Base-by-base conservation (phyloP, 768 basidiomycete genomes). In the Rhodotorula paludigena region DNA sequence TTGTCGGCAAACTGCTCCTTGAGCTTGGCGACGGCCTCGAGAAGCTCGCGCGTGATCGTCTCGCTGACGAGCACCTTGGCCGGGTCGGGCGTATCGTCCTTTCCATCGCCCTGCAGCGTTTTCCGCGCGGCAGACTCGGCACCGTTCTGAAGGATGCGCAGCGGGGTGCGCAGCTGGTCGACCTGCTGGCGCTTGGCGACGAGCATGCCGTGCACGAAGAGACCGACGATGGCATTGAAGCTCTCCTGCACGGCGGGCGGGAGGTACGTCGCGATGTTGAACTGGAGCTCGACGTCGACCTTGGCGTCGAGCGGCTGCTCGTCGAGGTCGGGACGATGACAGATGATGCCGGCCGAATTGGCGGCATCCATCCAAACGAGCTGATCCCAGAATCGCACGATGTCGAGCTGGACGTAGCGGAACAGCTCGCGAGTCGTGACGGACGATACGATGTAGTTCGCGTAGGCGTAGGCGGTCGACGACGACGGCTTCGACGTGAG, bases 361-460 rank as follows among this genome's bases (percentile, higher is more conserved):
- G 91, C 90, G 20, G 86, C 82, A 79, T 99, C 96, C 92, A 98
- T 92, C 83, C 90, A 94, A 35, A 97, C 81, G 15, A 98, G 80
- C 76, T 89, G 91, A 79, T 98, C 92, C 80, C 93, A 99, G 80
- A 88, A 96, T 9, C 87, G 84, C 35, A 89, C 86, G 28, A 92
- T 88, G 52, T 87, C 83, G 65, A 99, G 83, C 76, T 88, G 88
- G 36, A 98, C 82, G 68, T 96, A 91, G 74, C 93, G 89, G 82
- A 99, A 99, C 21, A 99, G 82, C 70, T 98, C 94, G 75, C 97
- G 88, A 7, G 90, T 88, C 33, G 88, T 94, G 69, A 94, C 90
- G 1, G 96, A 96, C 0, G 89, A 88, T 35, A 88, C 87, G 76
- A 98, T 88, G 78, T 98, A 98, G 23, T 89, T 92, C 2, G 92